Evolutionary conservation across 148 eudicot genomes (phyloP), one percentile per base, ranked within the genome.

Genomic region (Rhododendron mucronatum): DNA sequence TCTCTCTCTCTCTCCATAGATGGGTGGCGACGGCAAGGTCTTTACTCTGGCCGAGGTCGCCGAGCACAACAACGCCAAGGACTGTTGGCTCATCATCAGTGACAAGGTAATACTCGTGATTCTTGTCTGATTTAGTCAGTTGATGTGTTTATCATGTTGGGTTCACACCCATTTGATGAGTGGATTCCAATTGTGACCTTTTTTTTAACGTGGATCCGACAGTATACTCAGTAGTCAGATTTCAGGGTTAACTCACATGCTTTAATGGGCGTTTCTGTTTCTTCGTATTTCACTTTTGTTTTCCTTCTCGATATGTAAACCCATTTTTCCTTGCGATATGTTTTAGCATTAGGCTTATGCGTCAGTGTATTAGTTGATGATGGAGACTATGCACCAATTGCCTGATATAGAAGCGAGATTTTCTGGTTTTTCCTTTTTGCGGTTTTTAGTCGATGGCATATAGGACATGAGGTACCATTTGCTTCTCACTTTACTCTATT

Each of bases 51-150:
- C 95, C 35, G 94, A 96, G 86, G 96, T 95, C 82, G 86, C 98
- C 69, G 89, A 91, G 82, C 99, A 96, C 87, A 91, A 90, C 87
- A 86, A 85, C 86, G 21, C 92, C 87, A 91, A 93, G 84, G 99
- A 96, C 83, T 96, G 99, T 33, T 96, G 99, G 99, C 95, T 96
- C 77, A 84, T 95, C 80, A 95, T 96, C 67, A 80, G 87, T 79
- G 98, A 96, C 86, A 96, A 96, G 99, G 99, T 96, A 85, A 30
- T 67, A 48, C 21, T 30, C 74, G 1, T 53, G 33, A 10, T 51
- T 20, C 7, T 26, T 83, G 14, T 83, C 15, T 47, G 78, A 44
- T 67, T 55, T 39, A 30, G 0, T 71, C 55, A 33, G 3, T 48
- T 50, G 33, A 30, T 84, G 51, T 35, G 14, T 48, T 7, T 16